Base-by-base conservation (phyloP, 1,139 yeast genomes). In the Sugiyamaella castrensis region DNA sequence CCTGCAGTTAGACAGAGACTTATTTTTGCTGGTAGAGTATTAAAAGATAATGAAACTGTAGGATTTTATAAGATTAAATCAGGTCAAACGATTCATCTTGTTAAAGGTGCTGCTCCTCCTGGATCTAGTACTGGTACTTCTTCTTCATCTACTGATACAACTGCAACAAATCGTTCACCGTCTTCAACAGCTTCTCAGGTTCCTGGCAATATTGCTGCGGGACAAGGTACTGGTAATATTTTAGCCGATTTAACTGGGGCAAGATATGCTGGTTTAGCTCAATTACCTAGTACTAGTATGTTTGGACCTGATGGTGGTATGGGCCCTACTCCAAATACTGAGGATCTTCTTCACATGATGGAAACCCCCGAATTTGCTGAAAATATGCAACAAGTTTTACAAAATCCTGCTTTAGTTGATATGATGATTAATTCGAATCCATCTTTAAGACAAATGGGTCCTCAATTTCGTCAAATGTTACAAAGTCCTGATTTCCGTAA, bases 221-320 rank as follows among this genome's bases (percentile, higher is more conserved):
- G 98, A 2, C 85, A 82, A 57, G 94, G 94, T 11, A 79, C 95
- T 0, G 87, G 85, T 67, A 88, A 92, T 67, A 95, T 96, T 27
- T 73, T 92, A 58, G 92, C 96, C 6, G 96, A 86, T 56, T 73
- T 92, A 59, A 91, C 98, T 0, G 94, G 96, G 37, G 98, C 98
- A 1, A 79, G 98, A 49, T 92, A 89, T 63, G 97, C 98, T 1
- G 98, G 98, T 1, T 84, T 82, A 59, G 77, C 89, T 11, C 91
- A 88, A 59, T 74, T 92, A 65, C 98, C 98, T 2, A 79, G 87
- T 1, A 88, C 91, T 0, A 81, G 86, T 41, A 79, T 87, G 84
- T 89, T 92, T 71, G 97, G 97, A 1, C 94, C 96, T 15, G 98
- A 91, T 65, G 96, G 96, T 16, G 98, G 97, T 19, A 79, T 86